phyloP scores from a whole-genome alignment of 495 filamentous ascomycete species.

The Amphirosellinia nigrospora region DNA sequence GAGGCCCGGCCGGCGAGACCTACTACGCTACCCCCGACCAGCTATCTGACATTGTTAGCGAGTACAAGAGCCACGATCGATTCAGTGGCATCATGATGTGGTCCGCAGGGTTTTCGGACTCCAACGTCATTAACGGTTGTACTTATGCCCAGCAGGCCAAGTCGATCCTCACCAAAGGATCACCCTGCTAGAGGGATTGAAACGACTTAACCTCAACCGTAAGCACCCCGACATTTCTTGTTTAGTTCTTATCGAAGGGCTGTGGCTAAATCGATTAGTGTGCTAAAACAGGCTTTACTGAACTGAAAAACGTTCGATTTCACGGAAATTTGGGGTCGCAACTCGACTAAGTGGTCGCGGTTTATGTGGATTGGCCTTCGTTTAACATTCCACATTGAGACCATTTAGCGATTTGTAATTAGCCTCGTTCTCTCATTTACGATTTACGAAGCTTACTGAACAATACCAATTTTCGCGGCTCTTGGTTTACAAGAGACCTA shows the following conservation, averaged over 20 bases:
- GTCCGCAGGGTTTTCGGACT: conserved; percentile 57
- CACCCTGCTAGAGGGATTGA: conserved; percentile 30
- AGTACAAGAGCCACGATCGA: conserved; percentile 43
- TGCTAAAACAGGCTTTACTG: neutral
- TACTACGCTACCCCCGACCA: conserved; percentile 52
- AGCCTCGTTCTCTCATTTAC: neutral
- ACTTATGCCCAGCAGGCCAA: conserved; percentile 50
- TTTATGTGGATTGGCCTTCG: conserved; percentile 1
- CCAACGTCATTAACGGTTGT: conserved; percentile 48
- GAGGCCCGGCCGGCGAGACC: conserved; percentile 44
- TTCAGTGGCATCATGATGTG: conserved; percentile 63
- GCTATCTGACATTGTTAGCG: conserved; percentile 44
- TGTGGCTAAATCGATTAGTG: neutral
- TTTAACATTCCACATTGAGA: neutral
- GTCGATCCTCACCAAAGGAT: conserved; percentile 39
- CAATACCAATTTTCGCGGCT: neutral
- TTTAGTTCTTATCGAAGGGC: neutral
- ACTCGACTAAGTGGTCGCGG: conserved; percentile 21
- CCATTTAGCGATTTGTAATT: conserved; percentile 17
- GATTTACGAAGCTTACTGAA: neutral
- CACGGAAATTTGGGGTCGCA: neutral
- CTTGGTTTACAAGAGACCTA: neutral
- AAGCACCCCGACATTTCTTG: neutral
- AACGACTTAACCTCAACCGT: neutral
- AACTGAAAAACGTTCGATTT: neutral